These are phyloP conservation scores for Capniomyces stellatus DNA, from an alignment of 371 early-diverging fungal genomes.

Conservation along the genomic window DNA sequence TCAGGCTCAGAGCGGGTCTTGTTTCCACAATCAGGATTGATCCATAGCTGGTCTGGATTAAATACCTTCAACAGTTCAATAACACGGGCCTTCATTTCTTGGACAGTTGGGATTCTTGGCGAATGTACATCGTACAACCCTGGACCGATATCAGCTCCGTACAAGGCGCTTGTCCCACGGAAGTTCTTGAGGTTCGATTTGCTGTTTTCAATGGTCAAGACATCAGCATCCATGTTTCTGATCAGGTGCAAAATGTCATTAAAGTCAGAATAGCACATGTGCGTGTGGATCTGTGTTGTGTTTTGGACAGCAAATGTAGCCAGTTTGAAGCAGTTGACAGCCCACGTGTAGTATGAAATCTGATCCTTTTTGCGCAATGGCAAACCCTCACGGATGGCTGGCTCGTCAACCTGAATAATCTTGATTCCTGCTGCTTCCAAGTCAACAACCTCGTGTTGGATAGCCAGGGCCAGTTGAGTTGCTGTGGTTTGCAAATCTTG, in stretches of 20 bases:
- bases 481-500: conserved; percentile 69
- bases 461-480: conserved; percentile 82
- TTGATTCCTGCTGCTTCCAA: conserved; percentile 82
- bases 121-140: conserved; percentile 94
- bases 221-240: conserved; percentile 80
- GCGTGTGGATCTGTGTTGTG: conserved; percentile 89
- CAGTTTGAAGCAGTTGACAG: conserved; percentile 83
- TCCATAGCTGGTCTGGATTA: conserved; percentile 59
- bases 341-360: conserved; percentile 84
- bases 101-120: conserved; percentile 78
- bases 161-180: conserved; percentile 38
- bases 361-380: conserved; percentile 79
- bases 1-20: conserved; percentile 92
- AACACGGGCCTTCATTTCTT: conserved; percentile 74
- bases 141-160: conserved; percentile 84
- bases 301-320: conserved; percentile 72
- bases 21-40: conserved; percentile 96
- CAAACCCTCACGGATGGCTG: conserved; percentile 94
- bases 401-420: conserved; percentile 94
- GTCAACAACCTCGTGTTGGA: conserved; percentile 89
- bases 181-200: conserved; percentile 85
- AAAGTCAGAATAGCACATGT: conserved; percentile 96
- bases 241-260: conserved; percentile 92
- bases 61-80: conserved; percentile 58
- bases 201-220: conserved; percentile 91